phyloP scores from a whole-genome alignment of 176 grass and related monocot species.

The Oryza officinalis region DNA sequence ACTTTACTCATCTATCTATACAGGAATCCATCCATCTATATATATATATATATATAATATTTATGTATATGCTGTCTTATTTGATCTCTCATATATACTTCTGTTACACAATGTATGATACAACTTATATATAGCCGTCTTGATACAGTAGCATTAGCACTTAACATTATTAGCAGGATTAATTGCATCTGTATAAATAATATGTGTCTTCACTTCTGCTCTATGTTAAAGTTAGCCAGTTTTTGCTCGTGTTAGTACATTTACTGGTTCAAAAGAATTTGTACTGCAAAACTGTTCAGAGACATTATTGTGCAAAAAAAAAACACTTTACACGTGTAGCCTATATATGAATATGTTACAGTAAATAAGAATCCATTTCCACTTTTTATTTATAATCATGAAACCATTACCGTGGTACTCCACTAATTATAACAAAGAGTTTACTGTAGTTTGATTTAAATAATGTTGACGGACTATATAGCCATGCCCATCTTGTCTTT shows the following conservation, averaged over 20 bases:
- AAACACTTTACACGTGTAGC: neutral
- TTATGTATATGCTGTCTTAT: too few relatives aligned
- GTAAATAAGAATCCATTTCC: neutral
- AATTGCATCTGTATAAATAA: neutral
- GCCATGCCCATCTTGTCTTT: neutral
- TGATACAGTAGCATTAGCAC: neutral
- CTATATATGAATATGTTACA: neutral
- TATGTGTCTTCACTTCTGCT: neutral
- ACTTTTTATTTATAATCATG: too few relatives aligned
- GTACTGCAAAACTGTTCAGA: neutral
- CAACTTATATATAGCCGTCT: neutral
- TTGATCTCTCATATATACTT: neutral
- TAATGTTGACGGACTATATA: neutral
- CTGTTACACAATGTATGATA: neutral
- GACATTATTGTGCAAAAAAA: neutral
- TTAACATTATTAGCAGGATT: neutral
- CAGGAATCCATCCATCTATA: too few relatives aligned
- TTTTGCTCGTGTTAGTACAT: too few relatives aligned
- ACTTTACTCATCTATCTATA: neutral
- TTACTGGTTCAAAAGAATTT: neutral
- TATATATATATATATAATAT: too few relatives aligned
- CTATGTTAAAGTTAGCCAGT: neutral
- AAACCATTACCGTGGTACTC: neutral
- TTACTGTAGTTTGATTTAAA: rapidly evolving
- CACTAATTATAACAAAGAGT: neutral